phyloP scores from a whole-genome alignment of 106 monocot species.

The Dendrobium catenatum region DNA sequence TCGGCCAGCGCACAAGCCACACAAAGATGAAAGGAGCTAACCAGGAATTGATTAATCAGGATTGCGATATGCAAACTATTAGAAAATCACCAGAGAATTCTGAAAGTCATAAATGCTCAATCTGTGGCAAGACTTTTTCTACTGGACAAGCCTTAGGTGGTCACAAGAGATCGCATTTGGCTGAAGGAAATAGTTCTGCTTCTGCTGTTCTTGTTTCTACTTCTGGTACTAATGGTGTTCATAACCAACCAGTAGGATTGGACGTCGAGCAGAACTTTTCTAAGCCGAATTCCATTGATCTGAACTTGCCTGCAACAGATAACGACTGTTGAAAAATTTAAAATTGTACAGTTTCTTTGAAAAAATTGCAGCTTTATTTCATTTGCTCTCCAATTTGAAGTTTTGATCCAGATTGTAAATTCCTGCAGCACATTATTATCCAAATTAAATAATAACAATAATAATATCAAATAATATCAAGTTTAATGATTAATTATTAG shows the following conservation, averaged over 20 bases:
- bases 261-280: not conserved
- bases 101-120: slow-evolving; percentile 1
- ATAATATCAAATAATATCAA: too few relatives aligned
- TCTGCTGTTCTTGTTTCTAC: too few relatives aligned
- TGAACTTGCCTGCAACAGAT: not conserved
- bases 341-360: not conserved
- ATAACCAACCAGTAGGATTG: not conserved
- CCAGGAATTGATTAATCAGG: not conserved
- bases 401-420: too few relatives aligned
- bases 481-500: too few relatives aligned
- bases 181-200: not conserved
- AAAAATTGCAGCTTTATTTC: too few relatives aligned
- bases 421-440: too few relatives aligned
- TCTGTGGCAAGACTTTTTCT: slow-evolving; percentile 23
- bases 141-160: slow-evolving; percentile 39
- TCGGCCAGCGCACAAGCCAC: slow-evolving; percentile 1
- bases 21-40: not conserved
- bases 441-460: too few relatives aligned
- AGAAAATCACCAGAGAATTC: not conserved
- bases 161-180: slow-evolving; percentile 23
- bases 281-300: not conserved
- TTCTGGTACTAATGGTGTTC: too few relatives aligned
- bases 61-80: not conserved
- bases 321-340: not conserved
- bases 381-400: too few relatives aligned